Evolutionary conservation across 2,329 filamentous ascomycete species (phyloP).

Genomic region (Monosporascus sp.): DNA sequence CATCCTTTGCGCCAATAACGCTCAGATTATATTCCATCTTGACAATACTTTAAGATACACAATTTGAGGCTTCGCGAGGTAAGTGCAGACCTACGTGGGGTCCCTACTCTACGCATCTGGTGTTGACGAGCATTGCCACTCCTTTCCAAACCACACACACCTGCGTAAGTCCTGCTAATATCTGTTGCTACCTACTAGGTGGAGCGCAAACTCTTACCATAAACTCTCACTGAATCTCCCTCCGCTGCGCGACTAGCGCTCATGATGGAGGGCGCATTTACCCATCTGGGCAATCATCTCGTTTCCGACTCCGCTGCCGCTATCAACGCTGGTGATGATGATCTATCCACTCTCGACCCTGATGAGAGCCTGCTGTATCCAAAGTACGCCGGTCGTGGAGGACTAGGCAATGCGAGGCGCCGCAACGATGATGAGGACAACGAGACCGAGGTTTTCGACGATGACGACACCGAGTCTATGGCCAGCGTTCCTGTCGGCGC

Average conservation of each 20-base stretch:
- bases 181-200: background rate
- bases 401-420: conserved; percentile 44
- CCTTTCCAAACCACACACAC: too few species aligned
- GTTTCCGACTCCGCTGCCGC: conserved; percentile 78
- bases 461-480: conserved; percentile 72
- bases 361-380: conserved; percentile 79
- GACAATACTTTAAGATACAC: background rate
- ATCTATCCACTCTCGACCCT: conserved; percentile 62
- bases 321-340: conserved; percentile 82
- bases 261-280: conserved; percentile 81
- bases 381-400: conserved; percentile 55
- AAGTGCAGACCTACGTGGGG: background rate
- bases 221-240: background rate
- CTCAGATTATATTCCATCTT: background rate
- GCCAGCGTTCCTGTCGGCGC: conserved; percentile 78
- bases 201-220: background rate
- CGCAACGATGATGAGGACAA: conserved; percentile 86
- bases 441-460: conserved; percentile 74
- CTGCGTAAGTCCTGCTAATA: too few species aligned
- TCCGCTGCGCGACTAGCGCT: conserved; percentile 4
- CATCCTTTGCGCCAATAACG: background rate
- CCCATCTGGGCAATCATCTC: conserved; percentile 79
- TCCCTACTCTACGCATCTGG: too few species aligned
- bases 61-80: background rate
- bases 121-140: too few species aligned